phyloP scores from a whole-genome alignment of 805 yeast species.

The Teunomyces panamensis region DNA sequence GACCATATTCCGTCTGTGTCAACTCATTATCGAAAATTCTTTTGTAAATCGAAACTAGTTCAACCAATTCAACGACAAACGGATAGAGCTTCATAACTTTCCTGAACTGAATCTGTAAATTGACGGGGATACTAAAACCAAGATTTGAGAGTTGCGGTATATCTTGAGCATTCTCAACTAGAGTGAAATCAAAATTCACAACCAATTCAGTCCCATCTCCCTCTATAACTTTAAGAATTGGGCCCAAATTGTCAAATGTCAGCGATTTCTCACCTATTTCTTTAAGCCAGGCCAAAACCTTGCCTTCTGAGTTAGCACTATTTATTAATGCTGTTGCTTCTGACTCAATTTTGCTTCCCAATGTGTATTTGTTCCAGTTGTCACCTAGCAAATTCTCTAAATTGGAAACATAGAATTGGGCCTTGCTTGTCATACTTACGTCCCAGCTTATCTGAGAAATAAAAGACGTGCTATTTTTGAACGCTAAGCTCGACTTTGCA shows the following conservation, averaged over 20 bases:
- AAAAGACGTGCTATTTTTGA: neutral
- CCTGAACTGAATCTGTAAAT: slow-evolving; percentile 45
- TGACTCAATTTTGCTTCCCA: slow-evolving; percentile 57
- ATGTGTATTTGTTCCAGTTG: slow-evolving; percentile 37
- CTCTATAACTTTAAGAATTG: slow-evolving; percentile 7
- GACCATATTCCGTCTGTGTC: slow-evolving; percentile 29
- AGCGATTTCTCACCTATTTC: neutral
- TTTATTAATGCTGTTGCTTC: slow-evolving; percentile 47
- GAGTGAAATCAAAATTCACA: slow-evolving; percentile 51
- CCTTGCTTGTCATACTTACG: slow-evolving; percentile 17
- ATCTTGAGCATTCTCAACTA: slow-evolving; percentile 49
- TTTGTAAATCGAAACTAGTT: slow-evolving; percentile 45
- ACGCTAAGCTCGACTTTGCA: neutral
- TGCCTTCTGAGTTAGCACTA: slow-evolving; percentile 41
- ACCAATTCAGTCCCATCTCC: slow-evolving; percentile 21
- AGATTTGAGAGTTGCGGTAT: slow-evolving; percentile 47
- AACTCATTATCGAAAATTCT: slow-evolving; percentile 20
- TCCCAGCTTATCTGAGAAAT: slow-evolving; percentile 4
- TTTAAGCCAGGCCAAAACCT: slow-evolving; percentile 51
- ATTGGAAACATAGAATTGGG: slow-evolving; percentile 20
- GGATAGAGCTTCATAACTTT: slow-evolving; percentile 55
- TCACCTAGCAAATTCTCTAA: slow-evolving; percentile 28
- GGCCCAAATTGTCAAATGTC: slow-evolving; percentile 8
- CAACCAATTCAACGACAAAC: slow-evolving; percentile 51
- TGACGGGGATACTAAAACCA: slow-evolving; percentile 57